A percentile compares a stretch with the other conserved stretches of the same genome.
Evolutionary conservation across 163 green algal genomes (phyloP).

Genomic region (Scenedesmus sp.): DNA sequence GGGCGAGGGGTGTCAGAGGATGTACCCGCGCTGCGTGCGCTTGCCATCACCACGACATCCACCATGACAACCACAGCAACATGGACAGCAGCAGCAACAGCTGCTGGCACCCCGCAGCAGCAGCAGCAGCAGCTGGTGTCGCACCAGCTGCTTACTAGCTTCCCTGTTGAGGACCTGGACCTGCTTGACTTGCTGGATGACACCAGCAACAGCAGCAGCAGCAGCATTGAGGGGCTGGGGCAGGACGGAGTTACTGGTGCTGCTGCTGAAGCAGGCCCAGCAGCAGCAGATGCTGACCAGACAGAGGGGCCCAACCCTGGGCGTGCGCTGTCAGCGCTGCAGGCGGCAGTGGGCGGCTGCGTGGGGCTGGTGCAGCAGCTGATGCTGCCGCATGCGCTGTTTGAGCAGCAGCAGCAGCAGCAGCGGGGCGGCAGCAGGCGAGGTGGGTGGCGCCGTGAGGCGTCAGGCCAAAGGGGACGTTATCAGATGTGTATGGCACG

Average conservation of each 20-base stretch:
- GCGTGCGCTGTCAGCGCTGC: neutral
- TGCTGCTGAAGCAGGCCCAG: neutral
- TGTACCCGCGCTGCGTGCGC: neutral
- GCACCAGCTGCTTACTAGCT: slow-evolving; percentile 31
- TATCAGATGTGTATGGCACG: neutral
- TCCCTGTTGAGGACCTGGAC: slow-evolving; percentile 39
- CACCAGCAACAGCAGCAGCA: slow-evolving; percentile 4
- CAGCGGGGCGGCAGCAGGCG: neutral
- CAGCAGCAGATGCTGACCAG: neutral
- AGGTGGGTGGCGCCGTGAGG: neutral
- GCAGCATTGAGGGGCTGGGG: neutral
- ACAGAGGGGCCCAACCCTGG: neutral
- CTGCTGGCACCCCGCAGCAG: neutral
- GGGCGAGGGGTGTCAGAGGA: neutral
- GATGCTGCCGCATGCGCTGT: slow-evolving; percentile 22
- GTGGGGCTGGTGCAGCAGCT: slow-evolving; percentile 17
- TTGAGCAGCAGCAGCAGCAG: slow-evolving; percentile 22
- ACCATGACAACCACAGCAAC: neutral
- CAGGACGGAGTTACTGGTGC: neutral
- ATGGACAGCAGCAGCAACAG: slow-evolving; percentile 10
- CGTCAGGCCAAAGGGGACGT: neutral
- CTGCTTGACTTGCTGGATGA: neutral
- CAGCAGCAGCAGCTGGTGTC: slow-evolving; percentile 23
- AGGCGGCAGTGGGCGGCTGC: neutral
- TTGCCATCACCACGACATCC: neutral